Base-by-base conservation (phyloP, 2,329 filamentous ascomycete genomes). In the Ascomycota sp. region DNA sequence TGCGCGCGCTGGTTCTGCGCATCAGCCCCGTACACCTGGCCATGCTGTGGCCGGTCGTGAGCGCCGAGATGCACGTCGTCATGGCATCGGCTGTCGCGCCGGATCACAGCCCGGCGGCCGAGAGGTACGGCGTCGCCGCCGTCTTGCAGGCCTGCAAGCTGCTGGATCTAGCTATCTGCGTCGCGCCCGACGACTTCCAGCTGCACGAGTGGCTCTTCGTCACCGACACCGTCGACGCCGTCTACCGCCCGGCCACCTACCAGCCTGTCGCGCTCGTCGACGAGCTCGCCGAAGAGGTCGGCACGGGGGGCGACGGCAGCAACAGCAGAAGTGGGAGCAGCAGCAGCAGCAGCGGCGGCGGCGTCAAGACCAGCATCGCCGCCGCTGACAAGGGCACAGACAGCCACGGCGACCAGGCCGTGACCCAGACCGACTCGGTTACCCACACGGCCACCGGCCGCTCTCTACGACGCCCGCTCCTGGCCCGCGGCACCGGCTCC, bases 181-280 rank as follows among this genome's bases (percentile, higher is more conserved):
- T 85, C 7, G 76, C 79, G 4, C 86, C 85, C 0, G 89, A 98
- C 40, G 89, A 98, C 48, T 98, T 95, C 53, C 89, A 95, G 51
- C 67, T 95, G n/a, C 77, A 92, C 43, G 82, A 94, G 57, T 98
- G 89, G 89, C 69, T 95, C 4, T 98, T 93, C 50, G 75, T 98
- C 32, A 92, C 83, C 2, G 89, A 98, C 51, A 95, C 86, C 10
- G 85, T 94, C 38, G 89, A 98, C 43, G 85, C 89, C 1, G 79
- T 98, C 22, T 92, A 98, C 52, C 73, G 79, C 9, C 74, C 81
- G 0, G 55, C 69, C 10, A 57, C 61, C 30, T 75, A 75, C 54
- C 65, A 72, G 35, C 66, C 81, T 2, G 58, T 78, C 3, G 81
- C 81, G 3, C 64, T 95, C 5, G 76, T 79, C 1, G 89, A 95